Evolutionary conservation across 768 basidiomycete species (phyloP).

Genomic region (Phaffia australis): DNA sequence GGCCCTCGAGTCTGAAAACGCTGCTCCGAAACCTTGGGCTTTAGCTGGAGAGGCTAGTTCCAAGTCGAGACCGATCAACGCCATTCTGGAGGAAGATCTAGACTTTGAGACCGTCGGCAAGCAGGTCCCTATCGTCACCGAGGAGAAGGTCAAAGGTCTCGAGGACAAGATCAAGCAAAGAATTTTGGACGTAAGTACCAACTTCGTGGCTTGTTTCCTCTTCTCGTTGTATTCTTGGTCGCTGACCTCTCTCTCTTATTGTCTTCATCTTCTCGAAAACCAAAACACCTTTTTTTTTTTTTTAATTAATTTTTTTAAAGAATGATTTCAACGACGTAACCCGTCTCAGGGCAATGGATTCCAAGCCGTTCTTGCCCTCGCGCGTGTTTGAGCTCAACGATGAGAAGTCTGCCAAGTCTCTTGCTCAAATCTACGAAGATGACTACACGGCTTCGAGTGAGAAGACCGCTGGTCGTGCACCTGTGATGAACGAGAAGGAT

Average conservation of each 20-base stretch:
- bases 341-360: conserved; percentile 63
- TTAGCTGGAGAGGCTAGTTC: conserved; percentile 82
- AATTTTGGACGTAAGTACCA: conserved; percentile 54
- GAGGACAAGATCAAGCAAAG: conserved; percentile 86
- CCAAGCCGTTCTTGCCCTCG: conserved; percentile 84
- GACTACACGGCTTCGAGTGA: conserved; percentile 60
- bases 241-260: not conserved
- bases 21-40: conserved; percentile 82
- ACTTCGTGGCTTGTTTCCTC: not conserved
- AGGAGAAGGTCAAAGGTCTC: conserved; percentile 65
- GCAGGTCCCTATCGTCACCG: conserved; percentile 76
- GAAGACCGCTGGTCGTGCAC: conserved; percentile 42
- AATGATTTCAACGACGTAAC: conserved; percentile 80
- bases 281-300: not conserved
- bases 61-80: conserved; percentile 74
- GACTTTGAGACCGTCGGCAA: conserved; percentile 88
- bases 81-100: conserved; percentile 81
- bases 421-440: conserved; percentile 92
- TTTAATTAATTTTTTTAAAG: conserved; percentile 27
- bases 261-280: not conserved
- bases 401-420: conserved; percentile 70
- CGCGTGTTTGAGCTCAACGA: conserved; percentile 80
- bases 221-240: not conserved
- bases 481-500: conserved; percentile 62
- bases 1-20: conserved; percentile 71